Evolutionary conservation across 306 rosid genomes (phyloP), one percentile per base, ranked within the genome.

Genomic region (Betula pendula): DNA sequence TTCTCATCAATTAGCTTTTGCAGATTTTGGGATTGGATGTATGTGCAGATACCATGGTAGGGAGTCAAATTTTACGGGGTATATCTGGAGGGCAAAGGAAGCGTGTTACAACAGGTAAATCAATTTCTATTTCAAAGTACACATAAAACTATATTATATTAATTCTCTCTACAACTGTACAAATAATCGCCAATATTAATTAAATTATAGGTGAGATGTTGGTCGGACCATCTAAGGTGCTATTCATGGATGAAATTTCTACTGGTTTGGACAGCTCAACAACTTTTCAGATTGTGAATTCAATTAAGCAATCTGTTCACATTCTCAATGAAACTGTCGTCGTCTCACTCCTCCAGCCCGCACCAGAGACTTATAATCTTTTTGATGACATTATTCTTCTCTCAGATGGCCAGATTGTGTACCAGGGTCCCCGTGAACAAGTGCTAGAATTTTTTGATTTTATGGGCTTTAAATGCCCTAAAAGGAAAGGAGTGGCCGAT

Each of bases 1-100:
- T 33, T 35, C 4, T 27, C 66, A 25, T 59, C 19, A 25, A 59
- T 9, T 6, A 66, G 15, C 42, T 56, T 56, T 71, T 74, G 75
- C 79, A 94, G 98, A 83, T 92, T 22, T 81, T 94, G 73, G 98
- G 98, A 68, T 79, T 94, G 82, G 98, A 94, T 63, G 58, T 81
- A 14, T 94, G 98, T 80, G 89, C 97, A 47, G 93, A 94, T 70
- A 92, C 89, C 24, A 75, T 89, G 75, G 92, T 94, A 22, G 98
- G 98, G 49, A 85, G 88, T 81, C 89, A 84, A 15, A 90, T 90
- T 95, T 31, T 86, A 73, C 84, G 98, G 1, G 98, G 98, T 25
- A 88, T 94, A 31, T 94, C 98, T 10, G 98, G 98, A 43, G 98
- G 98, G 20, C 90, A 94, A 75, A 90, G 89, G 80, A 94, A 94